Base-by-base conservation (phyloP, 257 asterid species). In the Salvia miltiorrhiza region DNA sequence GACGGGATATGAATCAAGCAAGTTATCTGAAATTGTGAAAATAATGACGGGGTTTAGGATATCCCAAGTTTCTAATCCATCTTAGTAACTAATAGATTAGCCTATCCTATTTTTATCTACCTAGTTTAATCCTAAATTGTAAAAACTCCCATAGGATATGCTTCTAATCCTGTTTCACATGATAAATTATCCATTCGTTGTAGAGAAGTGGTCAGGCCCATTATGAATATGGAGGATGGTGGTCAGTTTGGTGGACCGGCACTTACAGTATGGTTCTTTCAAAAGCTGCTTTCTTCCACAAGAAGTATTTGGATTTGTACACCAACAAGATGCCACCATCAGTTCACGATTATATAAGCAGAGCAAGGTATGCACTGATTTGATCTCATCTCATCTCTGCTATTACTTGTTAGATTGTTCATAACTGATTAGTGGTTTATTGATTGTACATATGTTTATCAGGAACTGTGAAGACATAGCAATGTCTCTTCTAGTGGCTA, bases 381-480 rank as follows among this genome's bases (percentile, higher is more conserved):
- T 67, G 23, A 54, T 44, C 1, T 30, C 50, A 10, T 45, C 23
- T 9, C 57, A 7, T 45, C 7, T 45, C 54, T 69, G 67, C 35
- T 30, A 54, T 47, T 41, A 66, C 49, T 47, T 56, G 43, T 58
- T 54, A 71, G 13, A 37, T 48, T 17, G 9, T 48, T 45, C 62
- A 54, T 40, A 17, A 5, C 62, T 40, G 21, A 5, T 26, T 40
- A 13, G 40, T 48, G 48, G 61, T 67, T 50, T 4, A 30, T 44
- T 13, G 61, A 66, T 63, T 16, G 40, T 2, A 12, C 49, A 13
- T 74, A 41, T 44, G 49, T 65, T 65, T 60, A 53, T 63, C 79
- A 88, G 96, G 82, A 90, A 90, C 62, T 90, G 97, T 52, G 97
- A 90, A 82, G 97, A 90, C 78, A 90, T 88, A 73, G 97, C 96